Percentiles rank a stretch among this genome's conserved stretches.
Evolutionary conservation across 2,329 filamentous ascomycete genomes (phyloP).

Genomic region (Raffaelea ambrosiae): DNA sequence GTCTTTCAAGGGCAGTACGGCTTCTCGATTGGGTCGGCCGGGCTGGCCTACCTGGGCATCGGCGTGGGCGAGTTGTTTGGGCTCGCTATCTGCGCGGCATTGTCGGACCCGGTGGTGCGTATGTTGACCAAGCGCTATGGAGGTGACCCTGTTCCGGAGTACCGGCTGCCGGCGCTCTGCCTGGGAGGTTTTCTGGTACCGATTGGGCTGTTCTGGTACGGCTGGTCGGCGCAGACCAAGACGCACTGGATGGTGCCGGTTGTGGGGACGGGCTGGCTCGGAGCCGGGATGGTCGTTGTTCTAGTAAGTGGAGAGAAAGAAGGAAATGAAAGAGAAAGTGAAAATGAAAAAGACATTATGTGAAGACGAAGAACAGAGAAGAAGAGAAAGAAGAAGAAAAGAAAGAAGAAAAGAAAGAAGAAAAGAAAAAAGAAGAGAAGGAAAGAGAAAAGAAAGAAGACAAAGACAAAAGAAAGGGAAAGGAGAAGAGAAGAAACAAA

Average conservation of each 20-base stretch:
- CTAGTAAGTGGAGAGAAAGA: neutral
- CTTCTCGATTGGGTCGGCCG: slow-evolving; percentile 34
- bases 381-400: too few species aligned
- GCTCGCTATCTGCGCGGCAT: slow-evolving; percentile 37
- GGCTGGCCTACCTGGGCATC: slow-evolving; percentile 46
- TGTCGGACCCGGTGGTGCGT: slow-evolving; percentile 53
- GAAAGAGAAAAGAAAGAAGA: too few species aligned
- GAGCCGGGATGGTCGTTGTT: slow-evolving; percentile 21
- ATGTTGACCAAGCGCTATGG: slow-evolving; percentile 41
- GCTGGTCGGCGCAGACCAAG: slow-evolving; percentile 37
- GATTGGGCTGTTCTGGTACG: slow-evolving; percentile 46
- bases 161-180: slow-evolving; percentile 54
- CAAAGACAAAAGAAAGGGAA: too few species aligned
- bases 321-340: too few species aligned
- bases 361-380: too few species aligned
- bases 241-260: slow-evolving; percentile 46
- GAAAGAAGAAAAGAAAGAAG: too few species aligned
- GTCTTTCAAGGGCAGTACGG: slow-evolving; percentile 42
- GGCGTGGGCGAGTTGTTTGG: slow-evolving; percentile 35
- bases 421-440: neutral
- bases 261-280: slow-evolving; percentile 33
- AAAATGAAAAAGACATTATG: too few species aligned
- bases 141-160: slow-evolving; percentile 46
- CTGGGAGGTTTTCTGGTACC: too few species aligned
- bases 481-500: too few species aligned